Percentiles rank a stretch among this genome's conserved stretches.
Conservation (phyloP, 495 filamentous ascomycete species). For the Sabuloglossum arenarium region DNA sequence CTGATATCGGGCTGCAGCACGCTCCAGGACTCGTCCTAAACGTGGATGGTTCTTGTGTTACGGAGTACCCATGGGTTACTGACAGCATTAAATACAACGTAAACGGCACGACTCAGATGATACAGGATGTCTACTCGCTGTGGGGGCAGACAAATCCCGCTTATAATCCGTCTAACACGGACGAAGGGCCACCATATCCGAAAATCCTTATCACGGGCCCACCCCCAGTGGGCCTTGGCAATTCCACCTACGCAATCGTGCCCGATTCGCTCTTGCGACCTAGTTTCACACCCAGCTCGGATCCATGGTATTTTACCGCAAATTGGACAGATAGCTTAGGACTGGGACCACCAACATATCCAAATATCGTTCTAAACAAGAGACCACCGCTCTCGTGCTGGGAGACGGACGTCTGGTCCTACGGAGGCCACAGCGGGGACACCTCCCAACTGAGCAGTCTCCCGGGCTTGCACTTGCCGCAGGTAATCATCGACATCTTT, state of each 20-base stretch:
- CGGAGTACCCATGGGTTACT: constrained; percentile 14
- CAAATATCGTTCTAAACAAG: not conserved
- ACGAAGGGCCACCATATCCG: constrained; percentile 5
- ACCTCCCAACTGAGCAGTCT: not conserved
- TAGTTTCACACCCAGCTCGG: constrained; percentile 14
- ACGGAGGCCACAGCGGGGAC: not conserved
- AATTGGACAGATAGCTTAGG: not conserved
- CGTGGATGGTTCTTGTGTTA: constrained; percentile 17
- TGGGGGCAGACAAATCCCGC: not conserved
- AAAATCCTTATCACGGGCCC: constrained; percentile 2
- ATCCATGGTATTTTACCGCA: constrained; percentile 19
- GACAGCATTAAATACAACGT: constrained; percentile 7
- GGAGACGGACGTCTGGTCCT: not conserved
- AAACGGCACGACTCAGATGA: not conserved
- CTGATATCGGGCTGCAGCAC: constrained; percentile 19
- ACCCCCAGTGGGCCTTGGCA: constrained; percentile 9
- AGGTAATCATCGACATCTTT: constrained; percentile 9
- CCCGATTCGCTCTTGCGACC: constrained; percentile 15
- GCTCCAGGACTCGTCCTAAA: constrained; percentile 13
- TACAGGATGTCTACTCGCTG: not conserved
- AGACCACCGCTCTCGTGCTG: not conserved
- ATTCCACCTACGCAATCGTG: constrained; percentile 14
- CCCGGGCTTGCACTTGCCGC: not conserved
- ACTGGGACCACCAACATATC: not conserved
- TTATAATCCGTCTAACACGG: not conserved